These are phyloP conservation scores for Hygrophila difformis DNA, from an alignment of 257 asterid species.

Conservation along the genomic window DNA sequence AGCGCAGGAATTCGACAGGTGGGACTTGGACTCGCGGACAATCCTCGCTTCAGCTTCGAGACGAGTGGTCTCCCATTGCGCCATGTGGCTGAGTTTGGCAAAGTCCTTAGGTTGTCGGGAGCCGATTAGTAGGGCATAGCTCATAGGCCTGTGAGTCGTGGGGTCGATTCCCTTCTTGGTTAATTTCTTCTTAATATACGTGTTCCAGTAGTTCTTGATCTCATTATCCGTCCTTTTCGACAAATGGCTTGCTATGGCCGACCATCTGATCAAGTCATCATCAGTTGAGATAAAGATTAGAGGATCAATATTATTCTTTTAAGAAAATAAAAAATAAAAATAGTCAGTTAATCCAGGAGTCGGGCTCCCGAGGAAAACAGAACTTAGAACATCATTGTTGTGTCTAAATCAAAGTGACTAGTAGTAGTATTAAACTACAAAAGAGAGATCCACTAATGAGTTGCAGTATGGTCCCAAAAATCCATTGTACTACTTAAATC, in stretches of 20 bases:
- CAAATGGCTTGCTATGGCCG: conserved; percentile 25
- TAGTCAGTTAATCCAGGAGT: too few relatives aligned
- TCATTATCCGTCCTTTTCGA: conserved; percentile 31
- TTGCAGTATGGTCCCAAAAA: too few relatives aligned
- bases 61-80: conserved; percentile 37
- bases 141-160: conserved; percentile 23
- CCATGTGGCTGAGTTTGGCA: conserved; percentile 24
- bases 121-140: conserved; percentile 2
- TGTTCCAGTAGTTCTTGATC: conserved; percentile 34
- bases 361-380: too few relatives aligned
- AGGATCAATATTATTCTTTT: too few relatives aligned
- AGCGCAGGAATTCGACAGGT: conserved; percentile 2
- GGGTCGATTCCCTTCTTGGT: conserved; percentile 32
- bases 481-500: too few relatives aligned
- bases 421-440: too few relatives aligned
- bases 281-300: too few relatives aligned
- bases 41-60: conserved; percentile 32
- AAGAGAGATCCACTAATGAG: too few relatives aligned
- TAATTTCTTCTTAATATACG: conserved; percentile 23
- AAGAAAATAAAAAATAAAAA: too few relatives aligned
- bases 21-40: conserved; percentile 11
- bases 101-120: conserved; percentile 5
- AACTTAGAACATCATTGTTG: too few relatives aligned
- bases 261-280: too few relatives aligned
- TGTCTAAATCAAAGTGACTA: too few relatives aligned